Base-by-base conservation (phyloP, 192 early-diverging fungal species). In the Paraglomus occultum region DNA sequence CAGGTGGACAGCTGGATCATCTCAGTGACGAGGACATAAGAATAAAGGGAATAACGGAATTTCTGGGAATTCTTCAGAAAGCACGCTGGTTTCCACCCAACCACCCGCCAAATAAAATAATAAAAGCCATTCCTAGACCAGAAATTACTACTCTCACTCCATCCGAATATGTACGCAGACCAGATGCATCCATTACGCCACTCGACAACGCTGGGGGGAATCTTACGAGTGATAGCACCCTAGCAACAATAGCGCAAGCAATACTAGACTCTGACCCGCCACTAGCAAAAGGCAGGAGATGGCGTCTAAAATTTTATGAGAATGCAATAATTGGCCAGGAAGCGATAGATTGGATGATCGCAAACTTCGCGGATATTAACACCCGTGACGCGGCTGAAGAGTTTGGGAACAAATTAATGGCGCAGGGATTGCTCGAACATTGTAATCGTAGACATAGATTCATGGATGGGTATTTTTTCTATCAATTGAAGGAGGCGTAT, bases 401-500 rank as follows among this genome's bases (percentile, higher is more conserved):
- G 0, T 88, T 92, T 73, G 96, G 93, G 8, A 92, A 93, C 71
- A 64, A 79, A 22, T 82, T 97, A 50, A 74, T 93, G 64, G 78
- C 86, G n/a, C 85, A 86, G 20, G 91, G 91, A 0, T 63, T 97
- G 12, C 85, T 96, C 70, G 63, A 76, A 12, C 87, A 91, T 46
- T 85, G 79, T 40, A 78, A 81, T 31, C 79, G 76, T 6, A 73
- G 78, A n/a, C 88, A 91, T 54, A 53, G 74, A 18, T 94, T 98
- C 67, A 71, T 95, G 71, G 96, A 98, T 69, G 95, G 95, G 0
- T 87, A 90, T 49, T 93, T 92, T 71, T 96, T 92, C 83, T 98
- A 96, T 72, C 83, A 84, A 42, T 67, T 95, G 46, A 79, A 77
- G 9, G 81, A 77, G 17, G 82, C 85, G 7, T 85, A 81, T 59